These are phyloP conservation scores for Amorphotheca resinae DNA, from an alignment of 495 filamentous ascomycete genomes.

Conservation along the genomic window DNA sequence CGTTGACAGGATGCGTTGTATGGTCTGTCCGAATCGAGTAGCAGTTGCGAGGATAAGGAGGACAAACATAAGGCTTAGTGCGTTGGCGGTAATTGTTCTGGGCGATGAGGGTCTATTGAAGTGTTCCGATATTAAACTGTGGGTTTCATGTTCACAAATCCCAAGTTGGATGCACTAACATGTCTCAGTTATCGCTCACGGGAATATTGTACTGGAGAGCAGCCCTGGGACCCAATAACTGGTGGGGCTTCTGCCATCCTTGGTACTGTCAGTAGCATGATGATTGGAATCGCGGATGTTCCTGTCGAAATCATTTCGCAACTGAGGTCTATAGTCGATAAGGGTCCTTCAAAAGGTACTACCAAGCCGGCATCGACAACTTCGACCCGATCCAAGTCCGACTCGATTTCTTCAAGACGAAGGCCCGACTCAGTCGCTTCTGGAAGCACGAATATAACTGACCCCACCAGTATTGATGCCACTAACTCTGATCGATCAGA, in stretches of 20 bases:
- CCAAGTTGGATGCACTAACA: not conserved
- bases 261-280: conserved; percentile 44
- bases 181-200: not conserved
- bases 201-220: not conserved
- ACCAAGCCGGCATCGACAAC: not conserved
- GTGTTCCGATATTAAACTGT: not conserved
- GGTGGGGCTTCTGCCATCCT: conserved; percentile 46
- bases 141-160: not conserved
- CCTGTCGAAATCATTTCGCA: conserved; percentile 33
- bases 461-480: not conserved
- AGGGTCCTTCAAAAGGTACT: not conserved
- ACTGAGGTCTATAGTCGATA: not conserved
- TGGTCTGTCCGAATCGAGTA: not conserved
- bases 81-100: not conserved
- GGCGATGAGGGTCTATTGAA: not conserved
- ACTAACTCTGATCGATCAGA: not conserved
- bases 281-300: conserved; percentile 48
- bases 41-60: not conserved
- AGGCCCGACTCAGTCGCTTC: not conserved
- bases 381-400: not conserved
- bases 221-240: conserved; percentile 32
- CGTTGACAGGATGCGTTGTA: not conserved
- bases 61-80: not conserved
- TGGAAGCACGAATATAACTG: not conserved
- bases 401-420: no score